Base-by-base conservation (phyloP, 2,329 filamentous ascomycete genomes). In the Xylaria sp. region DNA sequence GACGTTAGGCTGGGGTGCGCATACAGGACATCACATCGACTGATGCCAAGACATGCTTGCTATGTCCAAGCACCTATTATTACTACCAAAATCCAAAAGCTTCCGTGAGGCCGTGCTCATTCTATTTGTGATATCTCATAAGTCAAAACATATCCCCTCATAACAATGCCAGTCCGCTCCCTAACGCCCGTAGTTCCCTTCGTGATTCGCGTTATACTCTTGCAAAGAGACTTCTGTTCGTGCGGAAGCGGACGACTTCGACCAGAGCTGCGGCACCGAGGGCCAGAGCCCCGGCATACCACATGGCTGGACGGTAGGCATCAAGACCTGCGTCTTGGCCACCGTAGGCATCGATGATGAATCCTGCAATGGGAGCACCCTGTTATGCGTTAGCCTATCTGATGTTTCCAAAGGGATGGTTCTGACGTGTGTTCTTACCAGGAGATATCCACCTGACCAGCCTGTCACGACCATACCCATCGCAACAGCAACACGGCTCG, bases 391-490 rank as follows among this genome's bases (percentile, higher is more conserved):
- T 8, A 10, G 23, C 23, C 5, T 30, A 30, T 23, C 23, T 30
- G 23, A 30, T 30, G 23, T 30, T 30, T 30, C 23, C 23, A 30
- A 30, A 30, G 23, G 5, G 23, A 30, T 30, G 5, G 23, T 30
- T 30, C 23, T 30, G 23, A 5, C 23, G 23, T 30, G 23, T 30
- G 23, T 30, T 35, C 61, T 70, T 66, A 81, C 82, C 73, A 86
- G 76, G 1, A 87, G 73, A 71, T 87, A 88, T 0, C 85, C 84
- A 0, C 79, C 80, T 1, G 78, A 76, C 84, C 84, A 88, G 1
- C 81, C 80, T 0, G 80, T 85, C 1, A 85, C 78, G 44, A 83
- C 77, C 82, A 87, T 86, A 3, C 82, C 79, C 79, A 87, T 83
- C 0, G 81, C 83, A 18, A 84, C 79, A 2, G 79, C 75, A 44